Evolutionary conservation across 2,329 filamentous ascomycete species (phyloP).

Genomic region (Fusarium drepaniforme): DNA sequence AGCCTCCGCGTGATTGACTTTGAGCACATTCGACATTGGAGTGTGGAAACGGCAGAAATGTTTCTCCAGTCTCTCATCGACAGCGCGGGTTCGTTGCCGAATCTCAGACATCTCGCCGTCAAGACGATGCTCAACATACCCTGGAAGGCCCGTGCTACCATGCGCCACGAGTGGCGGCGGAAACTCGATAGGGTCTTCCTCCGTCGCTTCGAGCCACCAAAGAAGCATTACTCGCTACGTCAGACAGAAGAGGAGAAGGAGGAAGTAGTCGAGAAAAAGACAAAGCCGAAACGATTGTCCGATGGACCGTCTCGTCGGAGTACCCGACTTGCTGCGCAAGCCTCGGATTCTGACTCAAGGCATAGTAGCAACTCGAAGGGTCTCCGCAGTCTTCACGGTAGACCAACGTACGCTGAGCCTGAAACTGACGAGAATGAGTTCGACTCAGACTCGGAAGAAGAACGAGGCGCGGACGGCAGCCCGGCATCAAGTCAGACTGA

Average conservation of each 20-base stretch:
- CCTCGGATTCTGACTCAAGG: constrained; percentile 41
- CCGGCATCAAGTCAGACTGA: constrained; percentile 13
- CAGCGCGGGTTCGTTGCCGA: constrained; percentile 72
- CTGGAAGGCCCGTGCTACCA: constrained; percentile 85
- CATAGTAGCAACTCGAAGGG: constrained; percentile 33
- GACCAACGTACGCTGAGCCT: constrained; percentile 57
- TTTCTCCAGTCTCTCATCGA: constrained; percentile 86
- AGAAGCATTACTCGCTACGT: constrained; percentile 37
- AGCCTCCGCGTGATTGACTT: constrained; percentile 80
- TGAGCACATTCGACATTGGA: constrained; percentile 82
- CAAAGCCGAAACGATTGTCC: constrained; percentile 25
- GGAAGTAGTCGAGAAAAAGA: constrained; percentile 29
- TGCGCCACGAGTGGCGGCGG: constrained; percentile 83
- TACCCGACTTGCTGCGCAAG: constrained; percentile 49
- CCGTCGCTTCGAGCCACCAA: constrained; percentile 59
- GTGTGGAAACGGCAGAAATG: constrained; percentile 75
- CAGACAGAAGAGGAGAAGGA: constrained; percentile 19
- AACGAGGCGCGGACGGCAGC: constrained; percentile 13
- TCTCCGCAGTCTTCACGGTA: constrained; percentile 31
- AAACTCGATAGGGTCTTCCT: constrained; percentile 77
- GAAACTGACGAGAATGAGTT: constrained; percentile 60
- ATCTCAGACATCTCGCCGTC: constrained; percentile 78
- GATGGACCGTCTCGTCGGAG: constrained; percentile 52
- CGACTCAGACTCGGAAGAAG: constrained; percentile 42
- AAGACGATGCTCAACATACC: constrained; percentile 83